Conservation (phyloP, 2,329 filamentous ascomycete species). For the Fusarium stilboides region DNA sequence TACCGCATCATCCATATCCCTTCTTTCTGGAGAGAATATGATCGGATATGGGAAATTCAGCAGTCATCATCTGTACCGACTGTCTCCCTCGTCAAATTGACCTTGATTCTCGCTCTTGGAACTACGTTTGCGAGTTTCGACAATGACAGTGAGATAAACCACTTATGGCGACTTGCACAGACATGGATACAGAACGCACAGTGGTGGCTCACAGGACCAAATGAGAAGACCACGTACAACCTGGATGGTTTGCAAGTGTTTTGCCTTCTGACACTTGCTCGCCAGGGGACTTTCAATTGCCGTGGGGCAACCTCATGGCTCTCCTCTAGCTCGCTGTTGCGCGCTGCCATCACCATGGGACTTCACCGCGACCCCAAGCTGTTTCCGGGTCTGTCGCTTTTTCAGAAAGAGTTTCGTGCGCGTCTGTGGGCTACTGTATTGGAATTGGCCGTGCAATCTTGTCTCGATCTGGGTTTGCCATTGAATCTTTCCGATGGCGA, state of each 20-base stretch:
- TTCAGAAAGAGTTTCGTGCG: constrained; percentile 41
- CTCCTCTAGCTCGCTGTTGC: constrained; percentile 44
- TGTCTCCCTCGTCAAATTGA: constrained; percentile 45
- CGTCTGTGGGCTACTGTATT: constrained; percentile 48
- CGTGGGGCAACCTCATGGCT: constrained; percentile 48
- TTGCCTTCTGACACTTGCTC: constrained; percentile 44
- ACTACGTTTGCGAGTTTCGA: constrained; percentile 41
- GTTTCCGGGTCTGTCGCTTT: constrained; percentile 40
- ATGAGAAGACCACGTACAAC: constrained; percentile 47
- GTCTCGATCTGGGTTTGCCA: constrained; percentile 45
- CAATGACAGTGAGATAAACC: constrained; percentile 32
- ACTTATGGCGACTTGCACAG: constrained; percentile 40
- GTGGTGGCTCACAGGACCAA: constrained; percentile 49
- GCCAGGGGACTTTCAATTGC: constrained; percentile 49
- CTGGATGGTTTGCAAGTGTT: constrained; percentile 47
- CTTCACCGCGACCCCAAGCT: constrained; percentile 45
- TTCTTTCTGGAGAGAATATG: constrained; percentile 45
- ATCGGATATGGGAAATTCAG: constrained; percentile 37
- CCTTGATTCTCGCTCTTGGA: constrained; percentile 43
- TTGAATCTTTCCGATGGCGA: constrained; percentile 36
- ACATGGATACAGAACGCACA: constrained; percentile 49
- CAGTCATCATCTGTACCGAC: constrained; percentile 6
- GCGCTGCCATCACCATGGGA: constrained; percentile 49
- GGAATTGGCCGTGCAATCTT: constrained; percentile 44
- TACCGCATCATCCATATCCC: constrained; percentile 48